These are phyloP conservation scores for Neurospora hispaniola DNA, from an alignment of 495 filamentous ascomycete species.

Conservation along the genomic window DNA sequence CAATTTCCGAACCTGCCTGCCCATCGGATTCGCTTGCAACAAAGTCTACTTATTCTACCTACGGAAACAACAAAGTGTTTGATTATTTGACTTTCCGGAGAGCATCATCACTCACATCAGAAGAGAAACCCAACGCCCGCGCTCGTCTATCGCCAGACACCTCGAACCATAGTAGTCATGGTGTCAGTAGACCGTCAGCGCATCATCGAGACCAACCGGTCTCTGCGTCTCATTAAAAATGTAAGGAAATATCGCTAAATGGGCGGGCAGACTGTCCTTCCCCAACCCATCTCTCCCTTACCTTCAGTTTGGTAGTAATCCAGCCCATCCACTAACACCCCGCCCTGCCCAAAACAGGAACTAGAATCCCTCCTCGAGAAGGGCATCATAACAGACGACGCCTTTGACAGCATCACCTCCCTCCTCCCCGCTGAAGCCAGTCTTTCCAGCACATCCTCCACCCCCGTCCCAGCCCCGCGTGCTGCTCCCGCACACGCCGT, in stretches of 20 bases:
- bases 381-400: slow-evolving; percentile 56
- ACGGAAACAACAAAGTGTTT: neutral
- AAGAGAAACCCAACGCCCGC: neutral
- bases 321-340: neutral
- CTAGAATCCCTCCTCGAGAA: slow-evolving; percentile 82
- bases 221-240: slow-evolving; percentile 74
- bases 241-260: slow-evolving; percentile 32
- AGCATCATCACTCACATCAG: neutral
- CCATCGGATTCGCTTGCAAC: neutral
- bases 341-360: slow-evolving; percentile 46
- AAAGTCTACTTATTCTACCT: neutral
- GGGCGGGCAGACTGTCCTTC: neutral
- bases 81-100: neutral
- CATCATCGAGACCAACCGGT: slow-evolving; percentile 60
- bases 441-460: slow-evolving; percentile 35
- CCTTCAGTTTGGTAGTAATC: neutral
- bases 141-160: neutral
- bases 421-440: slow-evolving; percentile 61
- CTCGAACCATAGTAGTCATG: slow-evolving; percentile 14
- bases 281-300: neutral
- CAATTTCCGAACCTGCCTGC: neutral
- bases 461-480: slow-evolving; percentile 14
- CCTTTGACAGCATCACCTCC: slow-evolving; percentile 58
- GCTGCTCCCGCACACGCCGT: slow-evolving; percentile 22
- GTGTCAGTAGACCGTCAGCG: slow-evolving; percentile 35